Conservation (phyloP, 1,284 basidiomycete genomes). For the Puccinia horiana region DNA sequence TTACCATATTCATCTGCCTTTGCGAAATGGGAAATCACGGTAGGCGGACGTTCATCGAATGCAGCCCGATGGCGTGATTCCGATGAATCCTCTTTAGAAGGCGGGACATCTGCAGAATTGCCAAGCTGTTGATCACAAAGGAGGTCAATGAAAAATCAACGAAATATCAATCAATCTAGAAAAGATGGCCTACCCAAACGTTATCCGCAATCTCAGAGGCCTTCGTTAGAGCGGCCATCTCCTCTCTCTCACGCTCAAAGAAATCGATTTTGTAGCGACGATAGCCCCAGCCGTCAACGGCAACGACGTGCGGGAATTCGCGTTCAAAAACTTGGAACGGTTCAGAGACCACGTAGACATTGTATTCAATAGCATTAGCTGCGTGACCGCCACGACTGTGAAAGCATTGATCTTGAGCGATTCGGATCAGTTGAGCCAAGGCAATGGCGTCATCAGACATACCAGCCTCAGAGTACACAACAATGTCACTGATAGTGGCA, state of each 20-base stretch:
- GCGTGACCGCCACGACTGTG: slow-evolving; percentile 62
- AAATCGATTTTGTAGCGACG: slow-evolving; percentile 62
- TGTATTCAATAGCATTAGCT: slow-evolving; percentile 68
- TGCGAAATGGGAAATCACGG: slow-evolving; percentile 21
- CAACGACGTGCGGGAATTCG: slow-evolving; percentile 63
- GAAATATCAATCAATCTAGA: background rate
- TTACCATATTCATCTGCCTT: slow-evolving; percentile 64
- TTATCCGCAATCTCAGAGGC: slow-evolving; percentile 74
- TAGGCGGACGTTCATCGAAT: slow-evolving; percentile 55
- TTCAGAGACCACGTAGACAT: slow-evolving; percentile 78
- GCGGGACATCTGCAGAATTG: slow-evolving; percentile 17
- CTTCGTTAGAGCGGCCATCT: slow-evolving; percentile 82
- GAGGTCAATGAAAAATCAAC: background rate
- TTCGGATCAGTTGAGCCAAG: slow-evolving; percentile 53
- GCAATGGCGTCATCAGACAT: slow-evolving; percentile 63
- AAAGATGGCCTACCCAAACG: slow-evolving; percentile 62
- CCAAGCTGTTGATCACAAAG: slow-evolving; percentile 17
- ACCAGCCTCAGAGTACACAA: slow-evolving; percentile 75
- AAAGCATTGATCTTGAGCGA: slow-evolving; percentile 61
- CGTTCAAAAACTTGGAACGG: slow-evolving; percentile 64
- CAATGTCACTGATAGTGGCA: slow-evolving; percentile 81
- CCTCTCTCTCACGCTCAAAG: slow-evolving; percentile 71
- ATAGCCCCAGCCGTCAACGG: slow-evolving; percentile 62
- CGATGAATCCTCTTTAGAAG: background rate
- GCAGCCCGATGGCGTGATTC: background rate